phyloP scores from a whole-genome alignment of 225 moss, liverwort and hornwort species.

The Anthoceros angustus region DNA sequence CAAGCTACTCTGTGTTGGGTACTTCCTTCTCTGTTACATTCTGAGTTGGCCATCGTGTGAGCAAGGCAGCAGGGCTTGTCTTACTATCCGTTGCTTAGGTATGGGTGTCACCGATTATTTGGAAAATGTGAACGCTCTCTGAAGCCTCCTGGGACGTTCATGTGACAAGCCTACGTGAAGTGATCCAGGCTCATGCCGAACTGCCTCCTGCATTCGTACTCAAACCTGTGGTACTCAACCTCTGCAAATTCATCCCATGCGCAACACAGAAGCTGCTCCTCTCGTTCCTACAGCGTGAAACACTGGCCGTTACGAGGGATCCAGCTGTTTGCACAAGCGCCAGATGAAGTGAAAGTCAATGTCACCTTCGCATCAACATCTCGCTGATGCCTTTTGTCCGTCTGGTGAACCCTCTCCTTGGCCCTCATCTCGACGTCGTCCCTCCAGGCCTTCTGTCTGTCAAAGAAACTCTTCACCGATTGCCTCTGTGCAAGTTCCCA shows the following conservation, averaged over 20 bases:
- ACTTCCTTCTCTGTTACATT: no score
- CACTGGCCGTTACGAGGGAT: not conserved
- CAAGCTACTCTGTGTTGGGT: no score
- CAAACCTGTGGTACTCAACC: conserved; percentile 42
- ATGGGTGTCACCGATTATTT: no score
- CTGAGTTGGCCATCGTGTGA: no score
- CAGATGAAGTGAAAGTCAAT: not conserved
- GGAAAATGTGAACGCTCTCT: no score
- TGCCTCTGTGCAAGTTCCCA: conserved; percentile 27
- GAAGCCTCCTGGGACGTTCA: no score
- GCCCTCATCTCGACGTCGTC: conserved; percentile 58
- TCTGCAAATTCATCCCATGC: conserved; percentile 60
- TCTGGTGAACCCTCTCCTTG: conserved; percentile 26
- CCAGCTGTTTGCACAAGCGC: no score
- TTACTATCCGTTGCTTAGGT: no score
- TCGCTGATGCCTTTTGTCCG: conserved; percentile 29
- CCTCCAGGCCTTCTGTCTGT: conserved; percentile 66
- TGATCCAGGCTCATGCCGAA: conserved; percentile 13
- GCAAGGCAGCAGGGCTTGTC: no score
- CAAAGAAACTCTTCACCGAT: conserved; percentile 68
- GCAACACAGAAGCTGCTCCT: conserved; percentile 40
- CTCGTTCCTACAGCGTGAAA: conserved; percentile 30
- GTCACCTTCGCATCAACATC: conserved; percentile 24
- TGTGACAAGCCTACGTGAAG: not conserved
- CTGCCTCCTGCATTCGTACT: conserved; percentile 32